Percentiles rank a stretch among this genome's conserved stretches.
Conservation (phyloP, 495 filamentous ascomycete species). For the Aspergillus sclerotiicarbonarius region DNA sequence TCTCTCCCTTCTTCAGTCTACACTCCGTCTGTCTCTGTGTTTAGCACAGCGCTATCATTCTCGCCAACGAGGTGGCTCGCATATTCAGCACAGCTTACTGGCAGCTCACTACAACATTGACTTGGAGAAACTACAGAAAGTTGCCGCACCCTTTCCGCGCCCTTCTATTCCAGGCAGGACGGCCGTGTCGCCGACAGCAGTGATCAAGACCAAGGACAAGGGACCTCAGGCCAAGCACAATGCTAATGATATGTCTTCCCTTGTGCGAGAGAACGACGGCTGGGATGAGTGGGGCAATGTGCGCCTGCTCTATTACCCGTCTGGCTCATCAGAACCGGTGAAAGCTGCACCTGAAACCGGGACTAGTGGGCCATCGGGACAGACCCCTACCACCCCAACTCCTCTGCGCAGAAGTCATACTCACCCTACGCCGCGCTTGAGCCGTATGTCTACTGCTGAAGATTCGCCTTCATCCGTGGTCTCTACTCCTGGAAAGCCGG, state of each 20-base stretch:
- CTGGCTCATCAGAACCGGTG: conserved; percentile 29
- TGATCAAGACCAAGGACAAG: conserved; percentile 74
- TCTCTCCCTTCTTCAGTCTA: conserved; percentile 67
- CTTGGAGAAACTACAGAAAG: conserved; percentile 77
- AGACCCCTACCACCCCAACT: conserved; percentile 49
- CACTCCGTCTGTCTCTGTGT: conserved; percentile 74
- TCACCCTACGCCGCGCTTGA: conserved; percentile 54
- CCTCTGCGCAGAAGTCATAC: conserved; percentile 47
- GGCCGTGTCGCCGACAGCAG: conserved; percentile 46
- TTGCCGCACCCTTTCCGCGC: conserved; percentile 82
- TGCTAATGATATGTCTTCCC: conserved; percentile 73
- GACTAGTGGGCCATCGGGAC: conserved; percentile 26
- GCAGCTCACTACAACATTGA: conserved; percentile 92
- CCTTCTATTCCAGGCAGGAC: conserved; percentile 41
- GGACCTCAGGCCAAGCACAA: conserved; percentile 47
- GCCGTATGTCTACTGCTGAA: conserved; percentile 49
- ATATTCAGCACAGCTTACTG: conserved; percentile 70
- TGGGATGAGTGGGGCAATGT: conserved; percentile 73
- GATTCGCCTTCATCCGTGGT: conserved; percentile 44
- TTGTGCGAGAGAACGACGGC: conserved; percentile 55
- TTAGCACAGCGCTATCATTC: conserved; percentile 91
- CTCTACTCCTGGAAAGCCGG: conserved; percentile 30
- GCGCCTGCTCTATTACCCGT: conserved; percentile 62
- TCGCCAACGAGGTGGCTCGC: conserved; percentile 64
- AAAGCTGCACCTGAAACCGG: conserved; percentile 28